Evolutionary conservation across 2,329 filamentous ascomycete species (phyloP), one percentile per base, ranked within the genome.

Genomic region (Colletotrichum theobromicola): DNA sequence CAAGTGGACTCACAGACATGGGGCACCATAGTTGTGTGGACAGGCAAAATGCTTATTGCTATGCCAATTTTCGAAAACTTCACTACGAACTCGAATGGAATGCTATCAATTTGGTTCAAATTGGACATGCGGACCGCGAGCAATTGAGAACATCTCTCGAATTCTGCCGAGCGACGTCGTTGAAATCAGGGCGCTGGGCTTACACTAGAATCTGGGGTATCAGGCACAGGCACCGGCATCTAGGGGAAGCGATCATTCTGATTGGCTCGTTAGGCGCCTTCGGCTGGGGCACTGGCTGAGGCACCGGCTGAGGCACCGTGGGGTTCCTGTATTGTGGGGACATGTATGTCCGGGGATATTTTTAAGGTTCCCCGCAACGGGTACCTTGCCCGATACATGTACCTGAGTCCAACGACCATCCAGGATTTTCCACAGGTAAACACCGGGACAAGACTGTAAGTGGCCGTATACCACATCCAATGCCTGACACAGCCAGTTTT

Each of bases 401-500:
- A n/a, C n/a, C n/a, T n/a, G n/a, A n/a, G n/a, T n/a, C 12, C 42
- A 50, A 50, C 42, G 42, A 50, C 42, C 4, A n/a, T 21, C n/a
- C n/a, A n/a, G 42, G 6, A n/a, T n/a, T 21, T 21, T 13, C 4
- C 42, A 7, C 21, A 32, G 12, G 8, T 32, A 1, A 32, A 32
- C 30, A 21, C 3, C 42, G 2, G 42, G 42, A 50, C 7, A 50
- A 3, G 42, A 21, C 10, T 21, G n/a, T 13, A 50, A 50, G 42
- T 50, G 42, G n/a, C 42, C 42, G 42, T 21, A 21, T 21, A 50
- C 13, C n/a, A 21, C 42, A n/a, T 50, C n/a, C 0, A 21, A n/a
- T n/a, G 5, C 42, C 6, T 0, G 1, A 0, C 42, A 21, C 5
- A 4, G 42, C 42, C 42, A 13, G 21, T n/a, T 21, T 21, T 21